Base-by-base conservation (phyloP, 805 yeast species). In the Yarrowia alimentaria region DNA sequence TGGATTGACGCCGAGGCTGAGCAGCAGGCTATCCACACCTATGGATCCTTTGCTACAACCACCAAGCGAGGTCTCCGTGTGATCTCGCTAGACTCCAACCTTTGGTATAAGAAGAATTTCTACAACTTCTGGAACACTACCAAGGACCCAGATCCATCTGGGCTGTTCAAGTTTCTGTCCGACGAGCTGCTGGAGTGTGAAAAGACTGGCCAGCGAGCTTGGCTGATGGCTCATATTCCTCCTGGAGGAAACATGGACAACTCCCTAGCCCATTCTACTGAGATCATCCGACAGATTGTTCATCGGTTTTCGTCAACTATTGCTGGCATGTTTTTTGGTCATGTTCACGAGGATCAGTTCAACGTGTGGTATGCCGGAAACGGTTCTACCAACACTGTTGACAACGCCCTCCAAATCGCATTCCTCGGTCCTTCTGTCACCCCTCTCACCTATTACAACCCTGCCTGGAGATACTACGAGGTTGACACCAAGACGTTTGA, bases 151-250 rank as follows among this genome's bases (percentile, higher is more conserved):
- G 87, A 82, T 58, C 69, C 75, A 14, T 80, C 81, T 59, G 88
- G 87, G 2, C 78, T 76, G 56, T 70, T 83, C 68, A 64, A 75
- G 56, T 83, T 81, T 60, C 64, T 83, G 54, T 73, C 79, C 40
- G 73, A 77, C 45, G 88, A 83, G 65, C 68, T 83, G 47, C 62
- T 75, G n/a, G 81, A 73, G 47, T 72, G 82, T 56, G 89, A 83
- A 63, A 52, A 58, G 20, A 68, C 67, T 4, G 77, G 76, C 40
- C 79, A 80, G 63, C 69, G 83, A 58, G 89, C 80, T n/a, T 83
- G 89, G 89, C 71, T 83, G 51, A 71, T 80, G 58, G 78, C 84
- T 13, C 89, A 83, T 63, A 77, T 83, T 52, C 87, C 90, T 33
- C 71, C 73, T 11, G 67, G 67, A 13, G 67, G 68, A 1, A 28